phyloP scores from a whole-genome alignment of 2,329 filamentous ascomycete genomes.

The Magnaporthiopsis poae region DNA sequence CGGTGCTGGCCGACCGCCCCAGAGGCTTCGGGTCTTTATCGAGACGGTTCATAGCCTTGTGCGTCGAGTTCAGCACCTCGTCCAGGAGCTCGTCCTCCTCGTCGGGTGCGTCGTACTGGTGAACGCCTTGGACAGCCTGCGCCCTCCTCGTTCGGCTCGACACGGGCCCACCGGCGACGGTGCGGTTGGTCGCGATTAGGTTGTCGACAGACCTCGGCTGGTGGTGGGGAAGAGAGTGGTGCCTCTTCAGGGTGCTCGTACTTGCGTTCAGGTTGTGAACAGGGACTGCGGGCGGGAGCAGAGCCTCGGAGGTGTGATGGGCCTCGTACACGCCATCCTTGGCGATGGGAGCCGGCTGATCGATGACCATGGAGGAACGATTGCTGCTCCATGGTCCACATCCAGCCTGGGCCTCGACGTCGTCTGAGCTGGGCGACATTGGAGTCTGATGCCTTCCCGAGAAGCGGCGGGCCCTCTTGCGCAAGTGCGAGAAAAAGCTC shows the following conservation, averaged over 20 bases:
- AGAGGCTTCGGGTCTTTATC: constrained; percentile 20
- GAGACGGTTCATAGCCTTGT: constrained; percentile 47
- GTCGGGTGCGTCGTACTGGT: constrained; percentile 85
- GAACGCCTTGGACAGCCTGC: constrained; percentile 63
- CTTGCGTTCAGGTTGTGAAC: constrained; percentile 42
- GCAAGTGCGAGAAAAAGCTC: constrained; percentile 93
- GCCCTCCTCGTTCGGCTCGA: constrained; percentile 73
- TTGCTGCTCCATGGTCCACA: constrained; percentile 84
- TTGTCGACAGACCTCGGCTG: constrained; percentile 57
- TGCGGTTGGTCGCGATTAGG: constrained; percentile 43
- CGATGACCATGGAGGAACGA: constrained; percentile 72
- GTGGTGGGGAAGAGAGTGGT: constrained; percentile 55
- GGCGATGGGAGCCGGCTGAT: constrained; percentile 40
- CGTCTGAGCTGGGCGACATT: constrained; percentile 68
- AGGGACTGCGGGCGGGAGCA: constrained; percentile 40
- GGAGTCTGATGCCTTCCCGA: constrained; percentile 83
- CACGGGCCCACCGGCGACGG: constrained; percentile 43
- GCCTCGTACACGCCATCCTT: constrained; percentile 48
- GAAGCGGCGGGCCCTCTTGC: constrained; percentile 83
- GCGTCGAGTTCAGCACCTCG: constrained; percentile 71
- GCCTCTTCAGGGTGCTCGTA: constrained; percentile 49
- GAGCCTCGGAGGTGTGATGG: constrained; percentile 5
- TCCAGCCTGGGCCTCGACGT: constrained; percentile 84
- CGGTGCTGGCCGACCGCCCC: constrained; percentile 55
- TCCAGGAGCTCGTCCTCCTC: constrained; percentile 94